Base-by-base conservation (phyloP, 208 protist genomes). In the Wallacemonas sp. region DNA sequence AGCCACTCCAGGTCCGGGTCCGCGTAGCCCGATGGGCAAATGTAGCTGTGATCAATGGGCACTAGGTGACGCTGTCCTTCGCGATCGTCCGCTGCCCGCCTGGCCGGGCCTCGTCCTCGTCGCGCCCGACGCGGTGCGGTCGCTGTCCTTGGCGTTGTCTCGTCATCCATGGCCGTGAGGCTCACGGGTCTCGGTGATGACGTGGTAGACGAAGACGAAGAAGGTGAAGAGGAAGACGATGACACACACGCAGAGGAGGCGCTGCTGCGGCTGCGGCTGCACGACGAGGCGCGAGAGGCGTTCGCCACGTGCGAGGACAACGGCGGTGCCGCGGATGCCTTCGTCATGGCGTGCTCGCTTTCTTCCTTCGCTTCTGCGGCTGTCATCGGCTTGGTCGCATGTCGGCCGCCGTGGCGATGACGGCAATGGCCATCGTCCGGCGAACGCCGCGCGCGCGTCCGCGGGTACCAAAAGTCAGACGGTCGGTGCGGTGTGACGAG, bases 1-100 rank as follows among this genome's bases (percentile, higher is more conserved):
- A 91, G 66, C 89, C 89, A 95, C 79, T 95, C 89, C 65, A 82
- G 92, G 65, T 93, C 83, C 18, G 85, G 80, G 45, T 95, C 86
- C 23, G 73, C 84, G 62, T 90, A 88, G 74, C 80, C 72, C 36
- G 76, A 72, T 3, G 89, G 89, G 50, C 86, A 89, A 46, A 87
- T 80, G 77, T 92, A 95, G 70, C 83, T 90, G 81, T 95, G 89
- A 69, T 95, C 89, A 50, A 95, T 95, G 10, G 89, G 89, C 38
- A 93, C 70, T 31, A 95, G 65, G 22, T 77, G 82, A n/a, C 70
- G 78, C 36, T 57, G 66, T n/a, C n/a, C 54, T 76, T 62, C 54
- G 42, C 48, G 36, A 26, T 50, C 28, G 57, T 46, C 57, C n/a
- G 46, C 26, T n/a, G n/a, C n/a, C n/a, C n/a, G n/a, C n/a, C n/a